A percentile compares a stretch with the other conserved stretches of the same genome.
phyloP scores from a whole-genome alignment of 768 basidiomycete species.

The Russula brevipes region DNA sequence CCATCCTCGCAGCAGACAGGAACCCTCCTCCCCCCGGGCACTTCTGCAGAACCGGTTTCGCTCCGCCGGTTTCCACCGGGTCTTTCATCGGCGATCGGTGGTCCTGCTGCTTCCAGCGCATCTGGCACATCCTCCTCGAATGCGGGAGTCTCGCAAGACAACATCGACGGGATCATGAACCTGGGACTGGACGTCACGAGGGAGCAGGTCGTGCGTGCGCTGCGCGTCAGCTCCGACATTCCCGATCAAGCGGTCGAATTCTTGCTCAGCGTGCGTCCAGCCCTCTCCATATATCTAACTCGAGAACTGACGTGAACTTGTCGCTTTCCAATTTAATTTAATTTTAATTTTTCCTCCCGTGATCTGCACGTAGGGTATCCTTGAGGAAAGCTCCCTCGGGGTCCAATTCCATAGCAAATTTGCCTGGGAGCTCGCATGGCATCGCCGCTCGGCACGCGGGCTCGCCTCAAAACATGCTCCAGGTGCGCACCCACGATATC shows the following conservation, averaged over 20 bases:
- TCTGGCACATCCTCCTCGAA: slow-evolving; percentile 63
- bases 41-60: no score
- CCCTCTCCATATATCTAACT: not conserved
- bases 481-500: slow-evolving; percentile 41
- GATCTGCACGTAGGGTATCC: slow-evolving; percentile 58
- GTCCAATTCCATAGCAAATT: slow-evolving; percentile 32
- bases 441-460: slow-evolving; percentile 33
- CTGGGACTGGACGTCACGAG: slow-evolving; percentile 80
- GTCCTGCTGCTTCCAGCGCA: slow-evolving; percentile 39
- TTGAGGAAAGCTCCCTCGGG: slow-evolving; percentile 37
- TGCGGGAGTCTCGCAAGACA: slow-evolving; percentile 65
- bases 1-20: slow-evolving; percentile 10
- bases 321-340: no score
- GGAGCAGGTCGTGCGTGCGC: slow-evolving; percentile 76
- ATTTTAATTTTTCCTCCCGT: not conserved
- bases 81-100: no score
- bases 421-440: slow-evolving; percentile 28
- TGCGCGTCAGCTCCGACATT: slow-evolving; percentile 93
- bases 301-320: not conserved
- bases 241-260: slow-evolving; percentile 96
- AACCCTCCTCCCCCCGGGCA: no score
- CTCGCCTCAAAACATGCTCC: slow-evolving; percentile 72
- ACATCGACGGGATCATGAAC: slow-evolving; percentile 77
- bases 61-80: no score
- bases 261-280: slow-evolving; percentile 68